phyloP scores from a whole-genome alignment of 2,329 filamentous ascomycete genomes.

The Exophiala lecanii-corni region DNA sequence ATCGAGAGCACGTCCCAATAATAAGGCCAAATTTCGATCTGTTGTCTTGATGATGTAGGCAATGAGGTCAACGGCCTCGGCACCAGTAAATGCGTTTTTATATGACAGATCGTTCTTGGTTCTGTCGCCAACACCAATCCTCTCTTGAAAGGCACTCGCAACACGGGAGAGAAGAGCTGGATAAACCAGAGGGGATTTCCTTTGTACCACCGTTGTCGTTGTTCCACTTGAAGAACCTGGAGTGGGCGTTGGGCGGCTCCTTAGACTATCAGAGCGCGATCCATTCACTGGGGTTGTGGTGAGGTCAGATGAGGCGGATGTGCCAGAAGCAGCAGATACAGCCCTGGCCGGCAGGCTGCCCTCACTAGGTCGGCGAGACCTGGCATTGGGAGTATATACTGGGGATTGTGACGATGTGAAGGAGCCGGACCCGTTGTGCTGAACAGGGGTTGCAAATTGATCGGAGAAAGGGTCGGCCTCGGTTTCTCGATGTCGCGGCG shows the following conservation, averaged over 20 bases:
- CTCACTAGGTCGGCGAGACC: conserved; percentile 41
- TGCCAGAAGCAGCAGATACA: conserved; percentile 85
- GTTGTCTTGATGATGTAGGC: conserved; percentile 96
- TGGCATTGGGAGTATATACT: conserved; percentile 27
- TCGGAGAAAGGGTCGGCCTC: conserved; percentile 34
- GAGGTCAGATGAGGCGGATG: conserved; percentile 20
- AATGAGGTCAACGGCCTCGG: conserved; percentile 91
- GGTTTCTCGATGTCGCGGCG: conserved; percentile 63
- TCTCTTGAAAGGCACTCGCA: conserved; percentile 83
- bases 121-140: conserved; percentile 78
- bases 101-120: conserved; percentile 97
- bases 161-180: conserved; percentile 91
- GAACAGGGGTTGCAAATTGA: conserved; percentile 9
- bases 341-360: conserved; percentile 52
- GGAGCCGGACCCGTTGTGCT: conserved; percentile 11
- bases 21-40: conserved; percentile 85
- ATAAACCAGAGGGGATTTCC: conserved; percentile 79
- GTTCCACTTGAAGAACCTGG: conserved; percentile 52
- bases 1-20: conserved; percentile 86
- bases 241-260: conserved; percentile 52
- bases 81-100: conserved; percentile 93
- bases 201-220: conserved; percentile 59
- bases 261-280: conserved; percentile 52
- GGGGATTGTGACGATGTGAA: conserved; percentile 24
- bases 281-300: conserved; percentile 59